These are phyloP conservation scores for Camellia lanceoleosa DNA, from an alignment of 148 eudicot genomes.

Conservation along the genomic window DNA sequence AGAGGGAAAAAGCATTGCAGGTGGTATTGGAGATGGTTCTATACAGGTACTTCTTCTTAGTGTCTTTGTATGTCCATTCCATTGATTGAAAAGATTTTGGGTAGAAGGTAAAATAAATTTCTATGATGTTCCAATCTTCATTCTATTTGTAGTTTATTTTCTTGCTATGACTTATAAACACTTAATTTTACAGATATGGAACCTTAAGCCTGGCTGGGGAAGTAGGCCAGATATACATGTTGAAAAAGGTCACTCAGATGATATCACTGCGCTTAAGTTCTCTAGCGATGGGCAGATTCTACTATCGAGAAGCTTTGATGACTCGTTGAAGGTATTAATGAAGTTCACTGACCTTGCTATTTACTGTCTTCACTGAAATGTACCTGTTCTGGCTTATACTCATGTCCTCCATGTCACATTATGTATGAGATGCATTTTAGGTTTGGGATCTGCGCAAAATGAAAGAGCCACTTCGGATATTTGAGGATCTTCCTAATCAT, in stretches of 20 bases:
- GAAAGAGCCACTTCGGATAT: constrained; percentile 65
- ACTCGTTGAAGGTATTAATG: constrained; percentile 67
- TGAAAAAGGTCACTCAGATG: constrained; percentile 74
- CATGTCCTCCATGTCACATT: background rate
- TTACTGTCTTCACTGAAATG: background rate
- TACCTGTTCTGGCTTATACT: background rate
- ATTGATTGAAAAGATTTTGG: background rate
- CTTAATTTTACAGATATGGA: constrained; percentile 65
- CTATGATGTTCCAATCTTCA: background rate
- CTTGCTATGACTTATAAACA: background rate
- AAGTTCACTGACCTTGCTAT: background rate
- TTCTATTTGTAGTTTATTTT: background rate
- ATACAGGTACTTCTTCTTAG: constrained; percentile 58
- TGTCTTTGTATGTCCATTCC: background rate
- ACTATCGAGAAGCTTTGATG: constrained; percentile 86
- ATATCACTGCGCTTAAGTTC: constrained; percentile 83
- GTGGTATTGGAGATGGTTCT: constrained; percentile 94
- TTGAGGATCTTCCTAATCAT: constrained; percentile 85
- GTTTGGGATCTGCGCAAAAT: constrained; percentile 96
- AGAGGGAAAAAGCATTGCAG: constrained; percentile 87
- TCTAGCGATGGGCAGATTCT: constrained; percentile 77
- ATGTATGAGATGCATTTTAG: constrained; percentile 34
- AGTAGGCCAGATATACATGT: constrained; percentile 87
- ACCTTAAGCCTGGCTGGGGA: constrained; percentile 92
- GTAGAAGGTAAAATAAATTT: background rate